phyloP scores from a whole-genome alignment of 345 rosid species.

The Camelina laxa region DNA sequence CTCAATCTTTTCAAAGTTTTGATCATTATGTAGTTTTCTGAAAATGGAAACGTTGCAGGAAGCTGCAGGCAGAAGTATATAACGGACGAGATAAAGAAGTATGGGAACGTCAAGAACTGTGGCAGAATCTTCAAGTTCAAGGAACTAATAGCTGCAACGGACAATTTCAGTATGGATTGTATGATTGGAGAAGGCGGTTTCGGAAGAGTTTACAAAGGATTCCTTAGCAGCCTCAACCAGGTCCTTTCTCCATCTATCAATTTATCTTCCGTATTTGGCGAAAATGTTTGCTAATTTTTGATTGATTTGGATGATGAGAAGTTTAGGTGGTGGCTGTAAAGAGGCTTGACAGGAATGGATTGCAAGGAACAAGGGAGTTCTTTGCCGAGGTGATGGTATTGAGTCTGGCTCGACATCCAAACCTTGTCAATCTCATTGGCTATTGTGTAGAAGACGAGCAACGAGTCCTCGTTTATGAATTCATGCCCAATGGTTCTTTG shows the following conservation, averaged over 20 bases:
- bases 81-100: slow-evolving; percentile 54
- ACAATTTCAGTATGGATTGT: slow-evolving; percentile 54
- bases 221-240: slow-evolving; percentile 46
- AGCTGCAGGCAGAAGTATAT: slow-evolving; percentile 51
- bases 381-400: slow-evolving; percentile 64
- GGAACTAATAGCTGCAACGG: slow-evolving; percentile 59
- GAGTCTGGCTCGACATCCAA: slow-evolving; percentile 61
- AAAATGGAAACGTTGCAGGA: slow-evolving; percentile 39
- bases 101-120: slow-evolving; percentile 48
- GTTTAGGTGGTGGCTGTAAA: slow-evolving; percentile 70
- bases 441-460: slow-evolving; percentile 72
- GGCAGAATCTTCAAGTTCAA: slow-evolving; percentile 49
- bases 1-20: slow-evolving; percentile 17
- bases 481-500: slow-evolving; percentile 61
- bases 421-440: slow-evolving; percentile 70
- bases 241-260: slow-evolving; percentile 35
- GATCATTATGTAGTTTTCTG: slow-evolving; percentile 10
- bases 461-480: slow-evolving; percentile 68
- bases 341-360: slow-evolving; percentile 63
- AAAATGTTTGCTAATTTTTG: neutral
- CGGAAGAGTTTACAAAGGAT: slow-evolving; percentile 65
- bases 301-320: slow-evolving; percentile 33
- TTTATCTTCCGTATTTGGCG: neutral
- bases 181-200: slow-evolving; percentile 75
- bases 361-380: slow-evolving; percentile 75